Percentiles rank a stretch among this genome's conserved stretches.
These are phyloP conservation scores for Zymoseptoria brevis DNA, from an alignment of 2,329 filamentous ascomycete species.

Conservation along the genomic window DNA sequence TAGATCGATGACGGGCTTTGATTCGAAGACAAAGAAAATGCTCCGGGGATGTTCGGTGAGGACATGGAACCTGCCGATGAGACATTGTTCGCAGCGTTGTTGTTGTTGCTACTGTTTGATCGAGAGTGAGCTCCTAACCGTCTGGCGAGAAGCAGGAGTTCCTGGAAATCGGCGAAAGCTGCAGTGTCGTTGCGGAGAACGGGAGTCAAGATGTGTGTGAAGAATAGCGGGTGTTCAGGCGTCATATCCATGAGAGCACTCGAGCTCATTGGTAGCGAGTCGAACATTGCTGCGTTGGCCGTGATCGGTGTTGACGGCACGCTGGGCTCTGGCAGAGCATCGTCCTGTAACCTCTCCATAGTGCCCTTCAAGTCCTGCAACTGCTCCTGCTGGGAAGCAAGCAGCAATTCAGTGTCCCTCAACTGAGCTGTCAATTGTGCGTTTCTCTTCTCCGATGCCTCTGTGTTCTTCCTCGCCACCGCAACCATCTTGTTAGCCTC, in stretches of 20 bases:
- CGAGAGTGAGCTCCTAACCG: conserved; percentile 50
- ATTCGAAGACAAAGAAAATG: conserved; percentile 31
- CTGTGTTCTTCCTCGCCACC: conserved; percentile 74
- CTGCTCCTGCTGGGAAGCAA: conserved; percentile 89
- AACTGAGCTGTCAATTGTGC: conserved; percentile 81
- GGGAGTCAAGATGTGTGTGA: conserved; percentile 74
- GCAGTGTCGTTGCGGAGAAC: conserved; percentile 74
- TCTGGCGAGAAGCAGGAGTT: conserved; percentile 60
- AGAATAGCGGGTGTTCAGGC: conserved; percentile 60
- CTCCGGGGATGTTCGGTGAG: conserved; percentile 36
- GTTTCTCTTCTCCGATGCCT: conserved; percentile 68
- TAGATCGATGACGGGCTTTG: conserved; percentile 23
- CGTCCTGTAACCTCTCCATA: conserved; percentile 76
- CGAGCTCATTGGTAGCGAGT: conserved; percentile 49
- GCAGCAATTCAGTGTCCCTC: conserved; percentile 73
- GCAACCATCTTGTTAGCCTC: conserved; percentile 99
- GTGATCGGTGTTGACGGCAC: conserved; percentile 74
- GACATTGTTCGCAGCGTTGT: conserved; percentile 1
- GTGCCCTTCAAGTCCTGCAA: conserved; percentile 82
- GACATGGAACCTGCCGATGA: conserved; percentile 11
- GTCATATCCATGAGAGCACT: conserved; percentile 45
- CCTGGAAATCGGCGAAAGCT: conserved; percentile 77
- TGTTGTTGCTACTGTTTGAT: conserved; percentile 46
- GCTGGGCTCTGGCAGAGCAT: conserved; percentile 62
- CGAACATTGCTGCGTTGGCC: conserved; percentile 50